A percentile compares a stretch with the other conserved stretches of the same genome.
Conservation (phyloP, 768 basidiomycete genomes). For the Amanita muscaria region DNA sequence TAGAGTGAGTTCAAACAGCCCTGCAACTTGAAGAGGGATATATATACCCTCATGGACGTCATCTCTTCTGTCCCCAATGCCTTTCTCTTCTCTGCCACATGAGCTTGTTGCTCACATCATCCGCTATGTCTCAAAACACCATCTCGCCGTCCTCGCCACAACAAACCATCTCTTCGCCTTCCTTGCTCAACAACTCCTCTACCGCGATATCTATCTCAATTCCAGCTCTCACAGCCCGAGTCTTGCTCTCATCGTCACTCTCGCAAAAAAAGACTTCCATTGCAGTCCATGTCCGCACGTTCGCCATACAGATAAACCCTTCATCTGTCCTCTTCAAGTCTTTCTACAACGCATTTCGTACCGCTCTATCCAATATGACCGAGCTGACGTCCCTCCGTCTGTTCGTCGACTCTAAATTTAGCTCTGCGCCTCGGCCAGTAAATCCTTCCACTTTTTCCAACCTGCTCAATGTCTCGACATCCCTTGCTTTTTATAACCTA, state of each 20-base stretch:
- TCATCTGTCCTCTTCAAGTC: slow-evolving; percentile 30
- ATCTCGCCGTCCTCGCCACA: slow-evolving; percentile 43
- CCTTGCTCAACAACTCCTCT: slow-evolving; percentile 55
- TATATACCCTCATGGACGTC: slow-evolving; percentile 18
- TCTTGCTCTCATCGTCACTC: slow-evolving; percentile 51
- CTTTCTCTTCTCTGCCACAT: slow-evolving; percentile 39
- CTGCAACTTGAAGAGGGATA: slow-evolving; percentile 12
- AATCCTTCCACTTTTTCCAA: slow-evolving; percentile 29
- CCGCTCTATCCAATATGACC: slow-evolving; percentile 53
- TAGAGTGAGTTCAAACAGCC: too few relatives aligned
- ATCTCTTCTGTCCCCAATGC: slow-evolving; percentile 27
- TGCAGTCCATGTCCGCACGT: slow-evolving; percentile 53
- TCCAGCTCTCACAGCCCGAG: slow-evolving; percentile 34
- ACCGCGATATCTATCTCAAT: slow-evolving; percentile 45
- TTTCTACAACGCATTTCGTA: slow-evolving; percentile 41
- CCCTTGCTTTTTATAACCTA: slow-evolving; percentile 53
- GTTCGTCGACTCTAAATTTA: slow-evolving; percentile 40
- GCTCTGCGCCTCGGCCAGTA: slow-evolving; percentile 42
- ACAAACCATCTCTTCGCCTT: slow-evolving; percentile 32
- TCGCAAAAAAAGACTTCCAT: slow-evolving; percentile 40
- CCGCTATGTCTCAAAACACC: slow-evolving; percentile 17
- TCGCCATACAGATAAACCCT: slow-evolving; percentile 45
- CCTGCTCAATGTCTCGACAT: slow-evolving; percentile 48
- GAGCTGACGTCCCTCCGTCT: slow-evolving; percentile 50
- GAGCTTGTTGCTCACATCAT: slow-evolving; percentile 56